A percentile compares a stretch with the other conserved stretches of the same genome.
Conservation (phyloP, 1,284 basidiomycete species). For the Moesziomyces sp. region DNA sequence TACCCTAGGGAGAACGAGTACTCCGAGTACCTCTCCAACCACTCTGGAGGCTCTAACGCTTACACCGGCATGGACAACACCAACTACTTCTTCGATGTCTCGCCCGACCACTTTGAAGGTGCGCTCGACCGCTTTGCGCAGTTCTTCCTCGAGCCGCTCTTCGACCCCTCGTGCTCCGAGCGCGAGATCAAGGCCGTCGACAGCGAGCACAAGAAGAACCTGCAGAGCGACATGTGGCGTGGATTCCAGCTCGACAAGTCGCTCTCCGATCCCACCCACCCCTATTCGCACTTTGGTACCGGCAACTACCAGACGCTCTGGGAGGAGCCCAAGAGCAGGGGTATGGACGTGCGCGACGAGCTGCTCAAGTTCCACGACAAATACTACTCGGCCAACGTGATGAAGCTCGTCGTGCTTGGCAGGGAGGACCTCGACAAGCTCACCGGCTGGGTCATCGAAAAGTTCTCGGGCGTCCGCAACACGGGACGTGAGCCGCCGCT, state of each 20-base stretch:
- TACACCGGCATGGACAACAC: constrained; percentile 94
- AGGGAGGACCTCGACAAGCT: constrained; percentile 87
- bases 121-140: constrained; percentile 91
- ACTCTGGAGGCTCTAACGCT: constrained; percentile 92
- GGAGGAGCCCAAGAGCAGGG: constrained; percentile 72
- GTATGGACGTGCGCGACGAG: constrained; percentile 87
- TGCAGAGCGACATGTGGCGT: constrained; percentile 95
- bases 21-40: constrained; percentile 82
- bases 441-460: constrained; percentile 75
- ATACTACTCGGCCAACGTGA: constrained; percentile 92
- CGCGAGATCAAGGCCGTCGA: constrained; percentile 97
- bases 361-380: constrained; percentile 93
- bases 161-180: constrained; percentile 87
- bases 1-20: constrained; percentile 66
- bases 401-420: constrained; percentile 90
- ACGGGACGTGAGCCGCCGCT: constrained; percentile 75
- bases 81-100: constrained; percentile 91
- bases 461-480: constrained; percentile 83
- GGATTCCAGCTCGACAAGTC: constrained; percentile 95
- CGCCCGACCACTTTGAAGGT: constrained; percentile 82
- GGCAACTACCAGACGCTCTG: constrained; percentile 88
- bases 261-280: constrained; percentile 79
- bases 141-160: constrained; percentile 94
- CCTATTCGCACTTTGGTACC: constrained; percentile 93
- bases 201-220: constrained; percentile 98